A percentile compares a stretch with the other conserved stretches of the same genome.
Evolutionary conservation across 805 yeast species (phyloP).

Genomic region (Wilhelminamyces savonicus): DNA sequence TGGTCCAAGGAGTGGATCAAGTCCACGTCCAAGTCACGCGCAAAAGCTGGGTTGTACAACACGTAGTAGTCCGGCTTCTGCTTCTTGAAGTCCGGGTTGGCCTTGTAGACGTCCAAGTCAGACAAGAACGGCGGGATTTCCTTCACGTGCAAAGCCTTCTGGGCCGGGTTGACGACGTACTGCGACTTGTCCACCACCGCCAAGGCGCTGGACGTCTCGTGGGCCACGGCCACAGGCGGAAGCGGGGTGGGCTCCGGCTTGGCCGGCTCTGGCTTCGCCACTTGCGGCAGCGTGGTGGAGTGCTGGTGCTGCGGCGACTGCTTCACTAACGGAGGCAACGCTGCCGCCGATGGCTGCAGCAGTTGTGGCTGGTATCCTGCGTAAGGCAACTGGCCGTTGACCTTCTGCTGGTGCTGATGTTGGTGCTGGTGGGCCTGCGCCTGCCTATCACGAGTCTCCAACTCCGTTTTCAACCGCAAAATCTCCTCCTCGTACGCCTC

Average conservation of each 20-base stretch:
- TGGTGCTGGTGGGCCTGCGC: conserved; percentile 28
- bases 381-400: conserved; percentile 8
- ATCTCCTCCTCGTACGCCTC: conserved; percentile 96
- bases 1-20: conserved; percentile 87
- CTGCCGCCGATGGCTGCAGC: no score
- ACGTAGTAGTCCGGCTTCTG: conserved; percentile 81
- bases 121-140: conserved; percentile 76
- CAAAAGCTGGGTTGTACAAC: conserved; percentile 80
- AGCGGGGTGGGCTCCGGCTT: conserved; percentile 7
- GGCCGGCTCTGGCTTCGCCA: conserved; percentile 11
- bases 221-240: conserved; percentile 7
- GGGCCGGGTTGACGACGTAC: conserved; percentile 36
- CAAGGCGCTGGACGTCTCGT: conserved; percentile 27
- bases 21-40: conserved; percentile 67
- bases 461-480: conserved; percentile 73
- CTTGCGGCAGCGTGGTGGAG: conserved; percentile 7
- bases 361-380: conserved; percentile 10
- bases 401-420: conserved; percentile 39
- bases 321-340: conserved; percentile 10
- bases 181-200: conserved; percentile 34
- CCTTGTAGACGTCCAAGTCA: conserved; percentile 73
- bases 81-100: conserved; percentile 72
- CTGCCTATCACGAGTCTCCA: conserved; percentile 72
- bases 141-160: conserved; percentile 53
- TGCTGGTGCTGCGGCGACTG: conserved; percentile 13